These are phyloP conservation scores for Neolentinus lepideus DNA, from an alignment of 1,284 basidiomycete species.

Conservation along the genomic window DNA sequence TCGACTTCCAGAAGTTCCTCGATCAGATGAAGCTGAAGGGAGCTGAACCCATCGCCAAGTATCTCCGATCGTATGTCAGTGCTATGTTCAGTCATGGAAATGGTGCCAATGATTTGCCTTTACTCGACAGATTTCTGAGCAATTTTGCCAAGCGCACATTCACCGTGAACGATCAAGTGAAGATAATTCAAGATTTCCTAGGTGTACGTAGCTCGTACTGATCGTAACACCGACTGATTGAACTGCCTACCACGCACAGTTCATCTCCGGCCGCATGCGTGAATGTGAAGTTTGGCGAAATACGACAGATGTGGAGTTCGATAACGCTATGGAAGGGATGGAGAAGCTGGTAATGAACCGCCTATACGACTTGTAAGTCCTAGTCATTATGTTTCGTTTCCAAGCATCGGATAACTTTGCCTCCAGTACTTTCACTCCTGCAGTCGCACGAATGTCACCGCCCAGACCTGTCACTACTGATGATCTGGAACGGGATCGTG, in stretches of 20 bases:
- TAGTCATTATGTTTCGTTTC: not conserved
- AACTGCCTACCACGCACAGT: constrained; percentile 39
- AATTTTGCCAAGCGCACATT: constrained; percentile 89
- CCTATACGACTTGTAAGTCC: constrained; percentile 80
- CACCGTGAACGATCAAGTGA: constrained; percentile 86
- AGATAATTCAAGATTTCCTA: constrained; percentile 89
- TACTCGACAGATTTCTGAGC: constrained; percentile 65
- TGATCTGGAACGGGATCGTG: constrained; percentile 90
- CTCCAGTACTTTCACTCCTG: constrained; percentile 83
- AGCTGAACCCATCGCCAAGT: constrained; percentile 88
- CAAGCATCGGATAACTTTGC: constrained; percentile 5
- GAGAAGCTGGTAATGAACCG: constrained; percentile 99
- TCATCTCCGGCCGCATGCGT: constrained; percentile 85
- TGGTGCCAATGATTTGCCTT: constrained; percentile 6
- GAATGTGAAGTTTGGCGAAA: constrained; percentile 79
- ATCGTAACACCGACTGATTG: not conserved
- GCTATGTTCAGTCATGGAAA: not conserved
- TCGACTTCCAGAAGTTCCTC: constrained; percentile 85
- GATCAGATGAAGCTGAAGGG: constrained; percentile 83
- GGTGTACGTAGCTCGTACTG: constrained; percentile 44
- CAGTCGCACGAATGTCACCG: constrained; percentile 55
- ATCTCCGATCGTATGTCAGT: constrained; percentile 65
- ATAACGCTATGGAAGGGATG: constrained; percentile 97
- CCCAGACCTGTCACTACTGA: constrained; percentile 85
- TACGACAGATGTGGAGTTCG: constrained; percentile 78